Evolutionary conservation across 495 filamentous ascomycete genomes (phyloP).

Genomic region (Daldinia childiae): DNA sequence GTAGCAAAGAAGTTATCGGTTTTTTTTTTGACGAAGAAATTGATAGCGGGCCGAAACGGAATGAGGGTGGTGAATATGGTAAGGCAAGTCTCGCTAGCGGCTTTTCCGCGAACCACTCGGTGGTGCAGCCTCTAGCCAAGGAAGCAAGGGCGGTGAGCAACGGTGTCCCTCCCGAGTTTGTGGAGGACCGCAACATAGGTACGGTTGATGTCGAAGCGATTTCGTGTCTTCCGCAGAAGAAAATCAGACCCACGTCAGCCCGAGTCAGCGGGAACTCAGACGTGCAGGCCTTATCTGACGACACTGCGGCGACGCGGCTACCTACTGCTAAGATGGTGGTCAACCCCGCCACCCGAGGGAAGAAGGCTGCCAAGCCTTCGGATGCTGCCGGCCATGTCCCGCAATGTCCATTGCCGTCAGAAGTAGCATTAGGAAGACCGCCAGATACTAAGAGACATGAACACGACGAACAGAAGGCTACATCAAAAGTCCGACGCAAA

Average conservation of each 20-base stretch:
- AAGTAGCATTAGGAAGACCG: conserved; percentile 20
- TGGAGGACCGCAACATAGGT: not conserved
- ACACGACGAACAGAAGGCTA: conserved; percentile 20
- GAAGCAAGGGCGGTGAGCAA: not conserved
- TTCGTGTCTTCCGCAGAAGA: conserved; percentile 2
- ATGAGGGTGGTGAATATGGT: not conserved
- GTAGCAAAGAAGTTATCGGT: conserved; percentile 57
- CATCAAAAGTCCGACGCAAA: conserved; percentile 39
- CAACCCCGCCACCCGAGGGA: conserved; percentile 61
- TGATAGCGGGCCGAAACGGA: conserved; percentile 10
- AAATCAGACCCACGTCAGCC: conserved; percentile 9
- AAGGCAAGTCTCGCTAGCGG: not conserved
- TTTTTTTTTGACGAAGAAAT: conserved; percentile 45
- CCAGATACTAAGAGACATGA: conserved; percentile 10
- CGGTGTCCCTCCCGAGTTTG: not conserved
- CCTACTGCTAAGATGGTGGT: conserved; percentile 26
- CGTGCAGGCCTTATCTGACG: conserved; percentile 3
- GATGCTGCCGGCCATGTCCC: conserved; percentile 58
- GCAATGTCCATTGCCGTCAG: conserved; percentile 49
- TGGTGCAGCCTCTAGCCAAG: not conserved
- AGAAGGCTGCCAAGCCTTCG: conserved; percentile 59
- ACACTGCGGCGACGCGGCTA: conserved; percentile 12
- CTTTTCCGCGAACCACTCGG: conserved; percentile 6
- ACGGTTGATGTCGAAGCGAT: not conserved
- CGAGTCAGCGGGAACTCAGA: conserved; percentile 5